Percentiles rank a stretch among this genome's conserved stretches.
These are phyloP conservation scores for Ustilago nuda DNA, from an alignment of 1,284 basidiomycete species.

Conservation along the genomic window DNA sequence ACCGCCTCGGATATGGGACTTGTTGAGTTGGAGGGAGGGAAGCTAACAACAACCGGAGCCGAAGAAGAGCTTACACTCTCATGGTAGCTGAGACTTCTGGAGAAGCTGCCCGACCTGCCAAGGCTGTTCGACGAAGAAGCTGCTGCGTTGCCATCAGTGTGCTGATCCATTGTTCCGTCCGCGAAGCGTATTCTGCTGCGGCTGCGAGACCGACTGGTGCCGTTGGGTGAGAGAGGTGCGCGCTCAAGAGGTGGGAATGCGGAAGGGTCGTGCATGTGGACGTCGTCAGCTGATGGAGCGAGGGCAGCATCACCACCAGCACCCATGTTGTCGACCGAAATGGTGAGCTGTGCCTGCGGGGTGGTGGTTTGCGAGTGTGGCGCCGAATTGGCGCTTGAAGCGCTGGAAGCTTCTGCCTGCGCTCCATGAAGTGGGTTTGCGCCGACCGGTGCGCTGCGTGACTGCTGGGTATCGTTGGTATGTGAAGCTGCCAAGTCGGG, in stretches of 20 bases:
- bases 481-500: constrained; percentile 5
- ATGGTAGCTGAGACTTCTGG: constrained; percentile 50
- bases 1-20: constrained; percentile 16
- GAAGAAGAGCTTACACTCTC: constrained; percentile 47
- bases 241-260: constrained; percentile 49
- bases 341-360: constrained; percentile 34
- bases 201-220: constrained; percentile 24
- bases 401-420: constrained; percentile 1
- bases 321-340: constrained; percentile 56
- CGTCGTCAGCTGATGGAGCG: constrained; percentile 18
- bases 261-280: constrained; percentile 36
- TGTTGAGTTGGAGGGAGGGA: constrained; percentile 26
- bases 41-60: constrained; percentile 47
- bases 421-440: background rate
- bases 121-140: constrained; percentile 16
- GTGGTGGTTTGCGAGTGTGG: constrained; percentile 1
- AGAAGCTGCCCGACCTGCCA: constrained; percentile 50
- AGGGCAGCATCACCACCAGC: constrained; percentile 46
- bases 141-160: background rate
- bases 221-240: constrained; percentile 24
- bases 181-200: constrained; percentile 42
- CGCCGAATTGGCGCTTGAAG: background rate
- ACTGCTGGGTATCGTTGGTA: constrained; percentile 10
- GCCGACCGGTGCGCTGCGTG: background rate
- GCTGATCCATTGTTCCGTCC: background rate